Conservation (phyloP, 2,329 filamentous ascomycete species). For the Hymenoscyphus albidus region DNA sequence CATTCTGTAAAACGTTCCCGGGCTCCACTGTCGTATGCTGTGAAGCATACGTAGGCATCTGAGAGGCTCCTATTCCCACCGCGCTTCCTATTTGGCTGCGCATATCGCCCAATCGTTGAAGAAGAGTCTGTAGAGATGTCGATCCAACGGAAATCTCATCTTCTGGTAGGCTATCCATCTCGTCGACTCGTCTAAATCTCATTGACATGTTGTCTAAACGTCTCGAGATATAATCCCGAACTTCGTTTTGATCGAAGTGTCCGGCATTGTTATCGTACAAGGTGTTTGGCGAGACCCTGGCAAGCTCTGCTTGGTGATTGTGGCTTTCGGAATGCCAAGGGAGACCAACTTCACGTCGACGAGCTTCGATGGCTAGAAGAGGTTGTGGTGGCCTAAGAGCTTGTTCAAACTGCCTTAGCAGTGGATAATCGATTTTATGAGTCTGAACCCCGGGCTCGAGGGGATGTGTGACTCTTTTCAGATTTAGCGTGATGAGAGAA, state of each 20-base stretch:
- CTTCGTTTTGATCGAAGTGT: constrained; percentile 14
- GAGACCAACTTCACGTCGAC: not conserved
- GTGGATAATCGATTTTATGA: constrained; percentile 25
- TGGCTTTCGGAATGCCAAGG: constrained; percentile 15
- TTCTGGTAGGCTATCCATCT: constrained; percentile 17
- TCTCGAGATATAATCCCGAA: constrained; percentile 17
- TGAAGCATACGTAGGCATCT: not conserved
- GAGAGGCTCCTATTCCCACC: constrained; percentile 18
- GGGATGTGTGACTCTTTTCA: constrained; percentile 25
- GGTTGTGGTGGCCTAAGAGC: constrained; percentile 23
- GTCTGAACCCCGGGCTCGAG: constrained; percentile 18
- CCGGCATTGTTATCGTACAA: not conserved
- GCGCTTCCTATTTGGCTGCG: constrained; percentile 19
- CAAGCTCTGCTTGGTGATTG: constrained; percentile 11
- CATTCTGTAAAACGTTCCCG: constrained; percentile 17
- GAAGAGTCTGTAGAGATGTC: constrained; percentile 14
- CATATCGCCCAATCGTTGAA: constrained; percentile 21
- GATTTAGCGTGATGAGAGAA: constrained; percentile 20
- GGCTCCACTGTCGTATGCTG: constrained; percentile 11
- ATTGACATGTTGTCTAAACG: constrained; percentile 26
- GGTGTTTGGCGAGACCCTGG: not conserved
- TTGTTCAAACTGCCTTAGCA: constrained; percentile 26
- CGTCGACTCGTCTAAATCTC: constrained; percentile 22
- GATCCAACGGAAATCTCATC: not conserved
- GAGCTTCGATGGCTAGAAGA: constrained; percentile 17